Percentiles rank a stretch among this genome's conserved stretches.
phyloP scores from a whole-genome alignment of 768 basidiomycete genomes.

The Leccinum boreale region DNA sequence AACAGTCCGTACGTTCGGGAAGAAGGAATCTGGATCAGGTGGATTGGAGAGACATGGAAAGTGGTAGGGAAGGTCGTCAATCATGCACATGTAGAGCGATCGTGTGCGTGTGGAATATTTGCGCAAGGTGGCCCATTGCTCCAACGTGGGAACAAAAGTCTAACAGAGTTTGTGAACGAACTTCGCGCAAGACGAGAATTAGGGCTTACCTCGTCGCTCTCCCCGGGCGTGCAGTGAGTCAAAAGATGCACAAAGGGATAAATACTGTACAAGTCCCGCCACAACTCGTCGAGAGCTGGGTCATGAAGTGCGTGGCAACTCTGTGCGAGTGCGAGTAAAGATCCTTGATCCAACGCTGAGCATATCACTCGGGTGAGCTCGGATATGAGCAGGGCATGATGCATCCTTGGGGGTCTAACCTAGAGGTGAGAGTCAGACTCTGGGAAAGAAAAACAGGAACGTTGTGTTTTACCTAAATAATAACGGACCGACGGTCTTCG shows the following conservation, averaged over 20 bases:
- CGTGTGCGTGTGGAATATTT: slow-evolving; percentile 19
- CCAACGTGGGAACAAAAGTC: background rate
- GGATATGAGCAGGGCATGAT: slow-evolving; percentile 23
- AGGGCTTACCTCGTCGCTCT: slow-evolving; percentile 13
- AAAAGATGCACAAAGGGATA: slow-evolving; percentile 22
- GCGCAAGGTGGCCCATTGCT: slow-evolving; percentile 20
- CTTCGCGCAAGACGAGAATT: background rate
- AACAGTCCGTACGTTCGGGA: slow-evolving; percentile 20
- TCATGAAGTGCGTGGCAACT: slow-evolving; percentile 23
- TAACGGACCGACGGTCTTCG: no score
- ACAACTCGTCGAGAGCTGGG: slow-evolving; percentile 25
- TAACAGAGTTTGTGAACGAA: background rate
- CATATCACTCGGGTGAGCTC: slow-evolving; percentile 21
- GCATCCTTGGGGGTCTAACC: slow-evolving; percentile 11
- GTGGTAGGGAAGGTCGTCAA: slow-evolving; percentile 13
- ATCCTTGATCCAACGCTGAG: slow-evolving; percentile 4
- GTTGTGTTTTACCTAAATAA: no score
- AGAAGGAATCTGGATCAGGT: slow-evolving; percentile 15
- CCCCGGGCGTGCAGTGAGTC: background rate
- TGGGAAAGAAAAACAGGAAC: no score
- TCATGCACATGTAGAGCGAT: slow-evolving; percentile 19
- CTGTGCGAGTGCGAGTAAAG: slow-evolving; percentile 21
- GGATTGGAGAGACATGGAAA: slow-evolving; percentile 13
- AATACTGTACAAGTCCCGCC: slow-evolving; percentile 21
- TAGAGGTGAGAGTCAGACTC: no score